Base-by-base conservation (phyloP, 495 filamentous ascomycete species). In the Bombardia bombarda region DNA sequence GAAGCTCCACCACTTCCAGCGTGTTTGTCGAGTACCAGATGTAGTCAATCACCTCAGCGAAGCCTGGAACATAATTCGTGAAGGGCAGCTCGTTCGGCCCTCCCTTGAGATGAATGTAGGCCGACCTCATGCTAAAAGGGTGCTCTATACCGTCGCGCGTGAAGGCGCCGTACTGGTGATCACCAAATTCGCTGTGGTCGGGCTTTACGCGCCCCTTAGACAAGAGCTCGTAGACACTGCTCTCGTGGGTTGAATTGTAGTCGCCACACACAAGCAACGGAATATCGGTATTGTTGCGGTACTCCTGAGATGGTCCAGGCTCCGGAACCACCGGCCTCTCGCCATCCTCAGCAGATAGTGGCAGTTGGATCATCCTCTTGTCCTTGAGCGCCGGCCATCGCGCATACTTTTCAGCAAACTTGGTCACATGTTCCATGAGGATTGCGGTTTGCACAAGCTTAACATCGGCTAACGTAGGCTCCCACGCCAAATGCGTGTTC, bases 11-110 rank as follows among this genome's bases (percentile, higher is more conserved):
- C 23, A 94, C 82, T 57, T 93, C 86, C 32, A 98, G 72, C 22
- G 87, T 78, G 60, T 94, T 97, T 32, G 87, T 87, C 39, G 86
- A 86, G 67, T 89, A 98, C 88, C 87, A 97, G 56, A 97, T 85
- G 62, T 97, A 97, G 60, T 98, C 92, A 45, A 98, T 82, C 38
- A 94, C 86, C 31, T 84, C 89, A 18, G 75, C 80, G 71, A 95
- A 98, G 24, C 77, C 77, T 4, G 92, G 90, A 10, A 88, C 93
- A 64, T 96, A 97, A 65, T 98, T 97, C 28, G 92, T 97, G 61
- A 96, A 97, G 37, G 77, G 77, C 47, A 97, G 61, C 54, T 94
- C 87, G n/a, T 84, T 80, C 10, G 82, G 75, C 0, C 75, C 74
- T 24, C 67, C 71, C 35, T 73, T 68, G 6, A 86, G 72, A 52